Conservation (phyloP, 345 rosid genomes). For the Arabis alpina region DNA sequence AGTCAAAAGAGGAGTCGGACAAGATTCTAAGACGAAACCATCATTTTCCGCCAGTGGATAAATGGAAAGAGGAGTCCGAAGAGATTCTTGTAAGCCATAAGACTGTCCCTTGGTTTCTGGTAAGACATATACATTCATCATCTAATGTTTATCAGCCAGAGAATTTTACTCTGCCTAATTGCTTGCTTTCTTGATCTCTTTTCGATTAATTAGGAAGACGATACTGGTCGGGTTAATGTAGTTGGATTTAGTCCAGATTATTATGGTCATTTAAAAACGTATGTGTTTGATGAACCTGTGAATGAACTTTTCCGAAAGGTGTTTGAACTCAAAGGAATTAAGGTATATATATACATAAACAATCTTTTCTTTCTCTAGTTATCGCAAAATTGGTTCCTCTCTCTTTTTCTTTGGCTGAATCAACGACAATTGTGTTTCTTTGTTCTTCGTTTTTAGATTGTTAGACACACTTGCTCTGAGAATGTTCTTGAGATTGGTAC, state of each 20-base stretch:
- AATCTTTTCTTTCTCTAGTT: background rate
- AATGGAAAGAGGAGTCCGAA: background rate
- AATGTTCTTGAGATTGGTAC: slow-evolving; percentile 1
- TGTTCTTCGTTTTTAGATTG: background rate
- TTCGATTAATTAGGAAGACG: background rate
- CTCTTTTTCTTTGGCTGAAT: background rate
- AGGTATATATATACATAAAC: background rate
- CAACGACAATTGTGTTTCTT: too few relatives aligned
- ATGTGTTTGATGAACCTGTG: slow-evolving; percentile 5
- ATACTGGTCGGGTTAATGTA: background rate
- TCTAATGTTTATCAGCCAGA: background rate
- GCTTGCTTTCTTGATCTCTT: background rate
- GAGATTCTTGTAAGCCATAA: background rate
- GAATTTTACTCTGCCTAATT: too few relatives aligned
- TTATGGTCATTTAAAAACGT: background rate
- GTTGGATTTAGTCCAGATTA: background rate
- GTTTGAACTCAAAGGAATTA: background rate
- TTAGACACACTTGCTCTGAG: background rate
- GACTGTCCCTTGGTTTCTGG: slow-evolving; percentile 1
- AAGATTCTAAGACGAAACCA: too few relatives aligned
- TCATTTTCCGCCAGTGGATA: too few relatives aligned
- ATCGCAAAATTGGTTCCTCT: background rate
- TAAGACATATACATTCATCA: background rate
- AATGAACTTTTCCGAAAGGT: background rate
- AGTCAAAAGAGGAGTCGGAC: background rate